These are phyloP conservation scores for Eucalyptus erythrocorys DNA, from an alignment of 345 rosid species.

Conservation along the genomic window DNA sequence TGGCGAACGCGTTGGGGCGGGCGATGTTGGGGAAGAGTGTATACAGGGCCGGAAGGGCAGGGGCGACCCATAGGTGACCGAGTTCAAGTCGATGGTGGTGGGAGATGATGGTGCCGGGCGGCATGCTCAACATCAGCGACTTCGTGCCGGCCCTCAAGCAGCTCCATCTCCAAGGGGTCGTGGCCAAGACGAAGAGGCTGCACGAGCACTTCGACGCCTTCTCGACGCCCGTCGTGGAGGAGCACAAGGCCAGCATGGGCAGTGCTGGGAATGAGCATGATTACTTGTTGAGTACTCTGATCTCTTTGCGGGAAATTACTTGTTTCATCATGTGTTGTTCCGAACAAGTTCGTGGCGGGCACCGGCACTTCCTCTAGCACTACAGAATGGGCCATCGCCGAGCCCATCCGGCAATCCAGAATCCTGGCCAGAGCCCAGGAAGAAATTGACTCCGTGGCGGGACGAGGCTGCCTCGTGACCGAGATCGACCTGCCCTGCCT, in stretches of 20 bases:
- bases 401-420: slow-evolving; percentile 56
- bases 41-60: too few species aligned
- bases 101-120: neutral
- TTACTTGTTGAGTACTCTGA: neutral
- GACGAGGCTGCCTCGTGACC: slow-evolving; percentile 21
- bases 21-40: too few species aligned
- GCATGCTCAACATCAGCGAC: neutral
- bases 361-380: slow-evolving; percentile 86
- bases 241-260: neutral
- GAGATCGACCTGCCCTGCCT: slow-evolving; percentile 38
- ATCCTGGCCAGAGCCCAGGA: slow-evolving; percentile 24
- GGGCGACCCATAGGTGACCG: too few species aligned
- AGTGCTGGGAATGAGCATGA: neutral
- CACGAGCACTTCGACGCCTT: neutral
- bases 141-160: neutral
- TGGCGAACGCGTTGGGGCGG: too few species aligned
- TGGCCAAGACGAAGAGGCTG: neutral
- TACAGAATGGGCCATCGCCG: slow-evolving; percentile 84
- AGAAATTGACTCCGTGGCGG: slow-evolving; percentile 58
- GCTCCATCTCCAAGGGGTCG: neutral
- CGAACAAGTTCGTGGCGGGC: slow-evolving; percentile 73
- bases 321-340: neutral
- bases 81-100: neutral
- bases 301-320: neutral
- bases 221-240: neutral